Conservation (phyloP, 2,329 filamentous ascomycete genomes). For the Bipolaris victoriae region DNA sequence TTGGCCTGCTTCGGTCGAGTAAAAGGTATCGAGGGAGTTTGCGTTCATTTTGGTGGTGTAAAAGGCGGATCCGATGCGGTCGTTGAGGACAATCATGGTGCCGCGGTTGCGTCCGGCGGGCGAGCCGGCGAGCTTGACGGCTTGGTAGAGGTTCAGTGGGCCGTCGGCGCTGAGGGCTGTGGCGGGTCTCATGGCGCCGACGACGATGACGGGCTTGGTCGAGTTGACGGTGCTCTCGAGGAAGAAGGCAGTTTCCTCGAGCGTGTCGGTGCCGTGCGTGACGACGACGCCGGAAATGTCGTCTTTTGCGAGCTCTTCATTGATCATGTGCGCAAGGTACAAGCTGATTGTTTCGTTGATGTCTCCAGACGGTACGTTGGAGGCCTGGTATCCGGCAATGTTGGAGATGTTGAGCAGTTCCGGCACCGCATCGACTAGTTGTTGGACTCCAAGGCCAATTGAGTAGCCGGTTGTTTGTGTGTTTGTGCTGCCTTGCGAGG, state of each 20-base stretch:
- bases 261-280: slow-evolving; percentile 70
- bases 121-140: slow-evolving; percentile 62
- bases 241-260: slow-evolving; percentile 70
- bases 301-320: slow-evolving; percentile 55
- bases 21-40: slow-evolving; percentile 69
- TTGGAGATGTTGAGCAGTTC: slow-evolving; percentile 62
- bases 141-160: slow-evolving; percentile 66
- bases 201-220: slow-evolving; percentile 65
- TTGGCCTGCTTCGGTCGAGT: slow-evolving; percentile 59
- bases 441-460: slow-evolving; percentile 57
- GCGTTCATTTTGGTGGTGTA: slow-evolving; percentile 68
- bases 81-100: slow-evolving; percentile 66
- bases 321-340: slow-evolving; percentile 57
- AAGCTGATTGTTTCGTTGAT: slow-evolving; percentile 59
- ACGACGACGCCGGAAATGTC: slow-evolving; percentile 60
- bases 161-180: slow-evolving; percentile 69
- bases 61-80: slow-evolving; percentile 64
- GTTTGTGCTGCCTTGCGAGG: slow-evolving; percentile 57
- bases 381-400: slow-evolving; percentile 56
- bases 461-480: slow-evolving; percentile 63
- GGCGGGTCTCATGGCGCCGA: slow-evolving; percentile 68
- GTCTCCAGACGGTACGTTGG: slow-evolving; percentile 43
- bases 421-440: slow-evolving; percentile 62
- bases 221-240: slow-evolving; percentile 63
- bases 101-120: slow-evolving; percentile 58